phyloP scores from a whole-genome alignment of 371 early-diverging fungal genomes.

The Mucor indicus region DNA sequence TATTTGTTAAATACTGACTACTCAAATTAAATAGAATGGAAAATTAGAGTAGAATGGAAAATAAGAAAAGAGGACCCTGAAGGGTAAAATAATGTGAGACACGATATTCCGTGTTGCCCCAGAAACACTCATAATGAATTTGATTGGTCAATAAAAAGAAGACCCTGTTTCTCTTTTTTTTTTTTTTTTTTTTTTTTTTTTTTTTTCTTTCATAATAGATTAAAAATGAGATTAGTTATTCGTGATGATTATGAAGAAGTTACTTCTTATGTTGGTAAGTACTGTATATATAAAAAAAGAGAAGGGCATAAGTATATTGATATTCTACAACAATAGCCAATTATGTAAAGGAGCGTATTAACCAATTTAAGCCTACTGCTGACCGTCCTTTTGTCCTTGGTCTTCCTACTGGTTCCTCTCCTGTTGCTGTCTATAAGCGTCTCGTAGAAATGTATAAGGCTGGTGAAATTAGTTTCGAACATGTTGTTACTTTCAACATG shows the following conservation, averaged over 20 bases:
- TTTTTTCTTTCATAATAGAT: neutral
- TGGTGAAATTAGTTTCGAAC: constrained; percentile 55
- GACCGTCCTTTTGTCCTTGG: constrained; percentile 81
- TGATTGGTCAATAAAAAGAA: constrained; percentile 1
- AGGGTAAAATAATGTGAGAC: too few relatives aligned
- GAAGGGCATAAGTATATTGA: too few relatives aligned
- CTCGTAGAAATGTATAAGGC: constrained; percentile 50
- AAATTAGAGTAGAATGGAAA: too few relatives aligned
- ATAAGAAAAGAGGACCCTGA: too few relatives aligned
- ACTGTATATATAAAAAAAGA: neutral
- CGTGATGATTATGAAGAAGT: constrained; percentile 67
- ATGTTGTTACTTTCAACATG: constrained; percentile 66
- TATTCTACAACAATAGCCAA: constrained; percentile 10
- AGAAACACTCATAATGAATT: too few relatives aligned
- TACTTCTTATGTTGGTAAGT: constrained; percentile 59
- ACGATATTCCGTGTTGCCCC: too few relatives aligned
- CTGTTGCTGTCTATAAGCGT: constrained; percentile 66
- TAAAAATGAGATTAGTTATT: constrained; percentile 68
- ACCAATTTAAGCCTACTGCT: constrained; percentile 72
- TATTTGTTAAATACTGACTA: too few relatives aligned
- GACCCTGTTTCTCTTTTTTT: constrained; percentile 1
- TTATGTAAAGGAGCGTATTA: constrained; percentile 53
- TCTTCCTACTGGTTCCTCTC: constrained; percentile 81
- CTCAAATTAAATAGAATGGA: too few relatives aligned
- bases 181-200: constrained; percentile 1